phyloP scores from a whole-genome alignment of 2,329 filamentous ascomycete species.

The Pyricularia sp. region DNA sequence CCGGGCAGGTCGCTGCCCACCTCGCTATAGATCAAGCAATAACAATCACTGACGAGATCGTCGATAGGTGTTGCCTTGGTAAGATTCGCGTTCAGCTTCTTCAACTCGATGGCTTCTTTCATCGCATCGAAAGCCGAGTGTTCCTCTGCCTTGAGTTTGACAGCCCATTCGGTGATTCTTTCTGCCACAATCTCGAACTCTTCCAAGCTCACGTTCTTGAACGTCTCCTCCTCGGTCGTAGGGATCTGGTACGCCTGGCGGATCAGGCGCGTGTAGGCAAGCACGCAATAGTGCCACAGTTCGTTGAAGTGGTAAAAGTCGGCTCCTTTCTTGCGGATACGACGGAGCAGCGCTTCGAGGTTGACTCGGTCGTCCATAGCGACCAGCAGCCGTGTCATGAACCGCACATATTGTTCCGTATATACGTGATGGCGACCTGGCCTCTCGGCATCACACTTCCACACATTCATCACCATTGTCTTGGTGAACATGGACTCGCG shows the following conservation, averaged over 20 bases:
- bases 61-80: constrained; percentile 82
- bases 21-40: constrained; percentile 61
- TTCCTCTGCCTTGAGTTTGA: constrained; percentile 21
- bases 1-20: constrained; percentile 47
- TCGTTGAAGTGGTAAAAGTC: constrained; percentile 56
- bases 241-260: constrained; percentile 34
- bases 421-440: constrained; percentile 85
- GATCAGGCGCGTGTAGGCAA: constrained; percentile 39
- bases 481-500: constrained; percentile 69
- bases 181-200: constrained; percentile 46
- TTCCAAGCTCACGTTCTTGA: constrained; percentile 38
- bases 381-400: constrained; percentile 63
- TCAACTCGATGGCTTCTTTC: constrained; percentile 45
- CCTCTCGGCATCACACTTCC: constrained; percentile 80
- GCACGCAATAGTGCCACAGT: constrained; percentile 43
- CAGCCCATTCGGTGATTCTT: constrained; percentile 42
- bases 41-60: constrained; percentile 86
- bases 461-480: constrained; percentile 88
- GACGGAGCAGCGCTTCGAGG: constrained; percentile 64
- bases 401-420: constrained; percentile 72
- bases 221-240: constrained; percentile 36
- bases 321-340: constrained; percentile 67
- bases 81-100: constrained; percentile 68
- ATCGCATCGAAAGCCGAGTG: constrained; percentile 37
- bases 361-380: constrained; percentile 62